Percentiles rank a stretch among this genome's conserved stretches.
phyloP scores from a whole-genome alignment of 768 basidiomycete genomes.

The Amanita inopinata region DNA sequence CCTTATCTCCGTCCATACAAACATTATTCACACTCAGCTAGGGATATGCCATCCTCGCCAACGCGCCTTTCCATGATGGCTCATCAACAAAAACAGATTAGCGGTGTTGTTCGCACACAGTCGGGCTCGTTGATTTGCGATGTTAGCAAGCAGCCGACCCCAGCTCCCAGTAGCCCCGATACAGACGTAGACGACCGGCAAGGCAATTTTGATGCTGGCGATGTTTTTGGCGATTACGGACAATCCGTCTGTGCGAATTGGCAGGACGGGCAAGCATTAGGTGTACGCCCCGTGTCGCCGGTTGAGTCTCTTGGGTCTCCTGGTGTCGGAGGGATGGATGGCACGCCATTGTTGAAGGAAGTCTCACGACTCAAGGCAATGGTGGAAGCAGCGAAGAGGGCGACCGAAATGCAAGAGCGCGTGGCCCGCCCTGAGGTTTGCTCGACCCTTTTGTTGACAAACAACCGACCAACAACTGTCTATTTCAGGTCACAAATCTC shows the following conservation, averaged over 20 bases:
- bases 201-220: background rate
- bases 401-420: constrained; percentile 6
- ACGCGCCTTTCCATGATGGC: constrained; percentile 8
- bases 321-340: background rate
- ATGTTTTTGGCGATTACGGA: background rate
- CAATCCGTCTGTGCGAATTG: background rate
- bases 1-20: background rate
- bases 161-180: constrained; percentile 31
- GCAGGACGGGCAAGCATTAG: background rate
- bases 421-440: constrained; percentile 4
- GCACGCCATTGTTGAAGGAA: constrained; percentile 4
- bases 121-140: constrained; percentile 39
- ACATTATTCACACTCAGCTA: background rate
- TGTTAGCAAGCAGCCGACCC: constrained; percentile 40
- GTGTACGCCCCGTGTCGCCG: background rate
- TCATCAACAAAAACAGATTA: background rate
- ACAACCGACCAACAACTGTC: background rate
- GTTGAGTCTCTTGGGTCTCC: too few relatives aligned
- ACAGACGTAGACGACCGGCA: constrained; percentile 13
- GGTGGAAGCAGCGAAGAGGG: constrained; percentile 7
- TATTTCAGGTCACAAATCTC: constrained; percentile 11
- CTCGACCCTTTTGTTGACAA: background rate
- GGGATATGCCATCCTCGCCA: background rate
- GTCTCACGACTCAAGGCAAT: constrained; percentile 6
- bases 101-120: constrained; percentile 24